Conservation (phyloP, 2,329 filamentous ascomycete genomes). For the Clonostachys chloroleuca region DNA sequence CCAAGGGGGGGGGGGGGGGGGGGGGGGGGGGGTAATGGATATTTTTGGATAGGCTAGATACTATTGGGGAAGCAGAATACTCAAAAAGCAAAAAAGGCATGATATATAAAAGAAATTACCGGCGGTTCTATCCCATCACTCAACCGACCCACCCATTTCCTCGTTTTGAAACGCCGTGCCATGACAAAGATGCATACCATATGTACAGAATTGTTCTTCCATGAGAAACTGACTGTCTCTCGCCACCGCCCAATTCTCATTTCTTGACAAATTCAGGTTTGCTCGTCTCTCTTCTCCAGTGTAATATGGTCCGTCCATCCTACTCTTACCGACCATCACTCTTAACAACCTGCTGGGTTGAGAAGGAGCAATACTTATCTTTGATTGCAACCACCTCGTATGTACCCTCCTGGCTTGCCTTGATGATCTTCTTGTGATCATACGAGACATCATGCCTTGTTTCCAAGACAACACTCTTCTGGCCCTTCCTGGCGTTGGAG, state of each 20-base stretch:
- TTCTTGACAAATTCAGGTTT: too few relatives aligned
- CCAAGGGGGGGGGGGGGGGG: neutral
- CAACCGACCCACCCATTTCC: too few relatives aligned
- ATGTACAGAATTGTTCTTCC: neutral
- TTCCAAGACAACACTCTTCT: slow-evolving; percentile 78
- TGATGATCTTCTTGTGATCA: slow-evolving; percentile 75
- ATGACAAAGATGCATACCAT: slow-evolving; percentile 1
- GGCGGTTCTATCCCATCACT: too few relatives aligned
- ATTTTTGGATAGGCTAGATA: too few relatives aligned
- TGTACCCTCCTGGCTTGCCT: slow-evolving; percentile 88
- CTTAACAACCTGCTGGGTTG: slow-evolving; percentile 59
- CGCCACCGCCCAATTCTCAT: too few relatives aligned
- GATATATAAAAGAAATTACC: too few relatives aligned
- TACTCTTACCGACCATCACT: slow-evolving; percentile 31
- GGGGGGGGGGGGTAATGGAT: too few relatives aligned
- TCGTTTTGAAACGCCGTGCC: slow-evolving; percentile 12
- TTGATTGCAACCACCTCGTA: slow-evolving; percentile 97
- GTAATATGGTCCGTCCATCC: neutral
- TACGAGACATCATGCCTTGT: slow-evolving; percentile 84
- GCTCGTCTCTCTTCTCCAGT: neutral
- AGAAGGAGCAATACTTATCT: slow-evolving; percentile 87
- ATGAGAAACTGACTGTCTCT: too few relatives aligned
- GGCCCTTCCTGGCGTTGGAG: slow-evolving; percentile 76
- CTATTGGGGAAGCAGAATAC: too few relatives aligned
- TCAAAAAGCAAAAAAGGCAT: too few relatives aligned